Base-by-base conservation (phyloP, 2,329 filamentous ascomycete genomes). In the Cercospora sp. region DNA sequence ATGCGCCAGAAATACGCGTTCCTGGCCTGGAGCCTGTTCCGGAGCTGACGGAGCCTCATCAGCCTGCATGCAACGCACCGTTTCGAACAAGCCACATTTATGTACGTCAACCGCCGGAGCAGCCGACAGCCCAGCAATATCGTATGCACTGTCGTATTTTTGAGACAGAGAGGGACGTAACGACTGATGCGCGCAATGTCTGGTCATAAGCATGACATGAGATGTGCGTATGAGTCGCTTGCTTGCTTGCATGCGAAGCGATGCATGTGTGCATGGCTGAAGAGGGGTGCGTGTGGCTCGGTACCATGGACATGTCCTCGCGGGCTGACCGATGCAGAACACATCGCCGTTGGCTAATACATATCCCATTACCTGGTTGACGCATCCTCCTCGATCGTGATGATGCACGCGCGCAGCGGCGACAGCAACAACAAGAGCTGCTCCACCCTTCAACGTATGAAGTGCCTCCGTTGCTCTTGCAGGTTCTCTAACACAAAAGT, bases 401-500 rank as follows among this genome's bases (percentile, higher is more conserved):
- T 55, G 23, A 26, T 28, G 48, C 23, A 55, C 23, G 48, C 42
- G 10, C 1, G 23, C 23, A 55, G 23, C 23, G 5, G 23, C 36
- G 36, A n/a, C 48, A 28, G 48, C 48, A 28, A 28, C 48, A 16
- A 7, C 23, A 55, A 2, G 20, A 55, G 48, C 48, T 28, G 6
- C 26, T 3, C 10, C 23, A 13, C 23, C 3, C 48, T 30, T 66
- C 65, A 69, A 42, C 40, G 62, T 31, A 60, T 57, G 48, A 66
- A 68, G 18, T 60, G 63, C 31, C 55, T 60, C 18, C 59, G 42
- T 18, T 68, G 63, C 31, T 60, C 57, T 16, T 53, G 20, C 59
- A 69, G 53, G 3, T 48, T 67, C 12, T 68, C 65, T 53, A 69
- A 48, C 31, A 31, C 62, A 18, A 53, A 61, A 6, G n/a, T 51